A percentile compares a stretch with the other conserved stretches of the same genome.
Conservation (phyloP, 108 stramenopile genomes). For the Chaetoceros muelleri region DNA sequence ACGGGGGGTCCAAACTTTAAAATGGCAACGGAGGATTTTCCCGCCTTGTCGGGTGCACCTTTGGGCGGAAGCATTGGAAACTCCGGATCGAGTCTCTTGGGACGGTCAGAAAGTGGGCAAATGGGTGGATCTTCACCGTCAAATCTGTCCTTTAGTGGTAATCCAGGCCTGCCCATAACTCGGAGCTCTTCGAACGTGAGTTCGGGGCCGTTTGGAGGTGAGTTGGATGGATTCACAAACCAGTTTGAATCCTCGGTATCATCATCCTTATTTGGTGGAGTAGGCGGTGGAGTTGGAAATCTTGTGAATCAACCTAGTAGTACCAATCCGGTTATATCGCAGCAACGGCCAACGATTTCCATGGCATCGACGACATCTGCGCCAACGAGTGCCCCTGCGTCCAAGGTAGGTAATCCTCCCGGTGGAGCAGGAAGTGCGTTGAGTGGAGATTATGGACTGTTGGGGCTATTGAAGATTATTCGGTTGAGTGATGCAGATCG, state of each 20-base stretch:
- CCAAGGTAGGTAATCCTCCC: slow-evolving; percentile 1
- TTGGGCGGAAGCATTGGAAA: neutral
- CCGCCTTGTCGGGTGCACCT: slow-evolving; percentile 36
- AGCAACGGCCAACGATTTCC: slow-evolving; percentile 10
- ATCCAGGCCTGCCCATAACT: neutral
- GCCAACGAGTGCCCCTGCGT: slow-evolving; percentile 19
- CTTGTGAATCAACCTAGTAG: neutral
- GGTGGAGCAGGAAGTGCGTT: slow-evolving; percentile 64
- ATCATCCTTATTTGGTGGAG: neutral
- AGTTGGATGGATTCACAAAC: neutral
- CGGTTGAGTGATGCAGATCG: slow-evolving; percentile 95
- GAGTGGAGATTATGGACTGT: slow-evolving; percentile 86
- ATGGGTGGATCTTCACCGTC: neutral
- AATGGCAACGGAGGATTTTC: slow-evolving; percentile 80
- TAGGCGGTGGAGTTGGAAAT: too few species aligned
- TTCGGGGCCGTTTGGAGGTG: neutral
- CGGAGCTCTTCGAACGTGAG: neutral
- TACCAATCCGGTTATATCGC: neutral
- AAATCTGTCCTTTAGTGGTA: neutral
- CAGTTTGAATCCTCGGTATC: neutral
- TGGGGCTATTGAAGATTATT: slow-evolving; percentile 89
- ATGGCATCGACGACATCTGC: slow-evolving; percentile 16
- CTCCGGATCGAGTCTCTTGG: neutral
- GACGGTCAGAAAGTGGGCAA: too few species aligned
- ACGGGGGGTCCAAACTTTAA: slow-evolving; percentile 48